Conservation (phyloP, 1,139 yeast genomes). For the Kodamaea sp. region DNA sequence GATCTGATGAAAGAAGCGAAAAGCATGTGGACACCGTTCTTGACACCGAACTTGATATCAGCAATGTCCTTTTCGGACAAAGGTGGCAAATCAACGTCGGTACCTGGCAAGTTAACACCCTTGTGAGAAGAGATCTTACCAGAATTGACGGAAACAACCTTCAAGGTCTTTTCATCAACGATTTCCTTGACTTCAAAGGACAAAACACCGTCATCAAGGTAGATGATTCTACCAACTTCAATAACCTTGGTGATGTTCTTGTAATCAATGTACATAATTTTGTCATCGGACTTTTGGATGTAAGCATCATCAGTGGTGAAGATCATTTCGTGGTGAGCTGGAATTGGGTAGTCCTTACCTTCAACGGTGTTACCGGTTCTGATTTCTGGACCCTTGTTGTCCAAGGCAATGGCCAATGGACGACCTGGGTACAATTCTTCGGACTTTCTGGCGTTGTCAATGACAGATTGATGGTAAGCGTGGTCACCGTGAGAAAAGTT, state of each 20-base stretch:
- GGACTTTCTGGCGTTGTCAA: constrained; percentile 94
- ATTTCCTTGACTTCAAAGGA: constrained; percentile 89
- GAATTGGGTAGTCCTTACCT: constrained; percentile 76
- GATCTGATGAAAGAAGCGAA: constrained; percentile 98
- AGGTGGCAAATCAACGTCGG: constrained; percentile 98
- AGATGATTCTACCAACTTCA: constrained; percentile 80
- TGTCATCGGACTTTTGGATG: constrained; percentile 67
- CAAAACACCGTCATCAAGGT: constrained; percentile 95
- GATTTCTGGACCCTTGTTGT: constrained; percentile 99
- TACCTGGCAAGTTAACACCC: constrained; percentile 99
- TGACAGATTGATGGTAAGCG: constrained; percentile 94
- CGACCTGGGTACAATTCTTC: constrained; percentile 89
- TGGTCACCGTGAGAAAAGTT: constrained; percentile 98
- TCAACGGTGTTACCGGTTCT: constrained; percentile 93
- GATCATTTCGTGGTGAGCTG: constrained; percentile 83
- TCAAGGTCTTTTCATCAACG: constrained; percentile 72
- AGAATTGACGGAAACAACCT: constrained; percentile 85
- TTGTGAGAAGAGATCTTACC: constrained; percentile 96
- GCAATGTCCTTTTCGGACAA: constrained; percentile 92
- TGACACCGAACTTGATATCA: constrained; percentile 91
- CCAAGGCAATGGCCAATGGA: constrained; percentile 97
- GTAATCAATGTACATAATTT: constrained; percentile 87
- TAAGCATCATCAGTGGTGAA: constrained; percentile 88
- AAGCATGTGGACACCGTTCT: constrained; percentile 95
- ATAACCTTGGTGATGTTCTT: constrained; percentile 94